Base-by-base conservation (phyloP, 768 basidiomycete genomes). In the Macrolepiota fuliginosa region DNA sequence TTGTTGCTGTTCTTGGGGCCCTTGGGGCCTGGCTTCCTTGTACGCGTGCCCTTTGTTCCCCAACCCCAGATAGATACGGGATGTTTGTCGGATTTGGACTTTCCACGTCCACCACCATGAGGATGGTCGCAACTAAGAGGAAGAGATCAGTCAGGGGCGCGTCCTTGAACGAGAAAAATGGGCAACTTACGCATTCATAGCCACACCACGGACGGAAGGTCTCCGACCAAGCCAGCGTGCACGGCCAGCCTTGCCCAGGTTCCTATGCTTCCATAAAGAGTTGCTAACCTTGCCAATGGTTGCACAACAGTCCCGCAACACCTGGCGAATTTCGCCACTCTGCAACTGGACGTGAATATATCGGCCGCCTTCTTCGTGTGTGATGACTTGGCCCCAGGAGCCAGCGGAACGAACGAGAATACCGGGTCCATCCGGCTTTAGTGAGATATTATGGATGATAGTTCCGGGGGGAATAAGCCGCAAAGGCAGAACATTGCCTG, bases 51-150 rank as follows among this genome's bases (percentile, higher is more conserved):
- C 79, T 94, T 94, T 13, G 93, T 91, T 61, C 90, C 82, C 91
- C 92, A 94, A 59, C 94, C 95, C 89, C 90, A 97, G 56, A 92
- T 85, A 11, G 92, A 94, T 27, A 91, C 88, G 2, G 96, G 94
- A 71, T 95, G 89, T 71, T 93, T 96, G 84, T 96, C 88, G 61
- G 92, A 93, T 82, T 99, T 98, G 63, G 91, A 92, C 75, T 96
- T 98, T 67, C 96, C 96, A 76, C 96, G 90, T 74, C 96, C 96
- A 79, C 96, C 96, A 75, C 96, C 96, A 72, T 97, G 95, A 63
- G 96, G 95, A 75, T 96, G 94, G 74, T 95, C 94, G 58, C 82
- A 83, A 50, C 92, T 94, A 60, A 9, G 49, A 25, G 24, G 19
- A 40, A 56, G 27, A 36, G 47, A 40, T 54, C 29, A 49, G 52